These are phyloP conservation scores for Kazachstania taianensis DNA, from an alignment of 805 yeast species.

Conservation along the genomic window DNA sequence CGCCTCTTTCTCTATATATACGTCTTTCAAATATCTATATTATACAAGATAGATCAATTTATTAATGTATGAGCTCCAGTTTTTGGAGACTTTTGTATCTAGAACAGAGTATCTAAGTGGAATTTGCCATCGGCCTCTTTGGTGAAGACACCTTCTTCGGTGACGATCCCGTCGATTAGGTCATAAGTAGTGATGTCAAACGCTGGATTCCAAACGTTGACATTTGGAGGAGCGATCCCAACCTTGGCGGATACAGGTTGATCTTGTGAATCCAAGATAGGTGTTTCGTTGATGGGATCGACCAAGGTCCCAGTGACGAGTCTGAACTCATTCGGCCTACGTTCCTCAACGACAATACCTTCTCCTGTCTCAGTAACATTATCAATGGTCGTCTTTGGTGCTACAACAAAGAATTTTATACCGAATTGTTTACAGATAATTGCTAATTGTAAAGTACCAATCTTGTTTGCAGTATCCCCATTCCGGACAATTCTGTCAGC, in stretches of 20 bases:
- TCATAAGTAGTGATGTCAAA: conserved; percentile 86
- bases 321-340: conserved; percentile 74
- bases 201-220: conserved; percentile 91
- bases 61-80: no score
- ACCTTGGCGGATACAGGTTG: conserved; percentile 40
- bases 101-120: conserved; percentile 28
- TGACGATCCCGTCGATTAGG: conserved; percentile 79
- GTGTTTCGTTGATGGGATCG: conserved; percentile 18
- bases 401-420: conserved; percentile 85
- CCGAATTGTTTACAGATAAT: conserved; percentile 54
- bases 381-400: conserved; percentile 90
- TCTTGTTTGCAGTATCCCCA: conserved; percentile 95
- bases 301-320: conserved; percentile 61
- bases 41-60: no score
- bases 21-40: no score
- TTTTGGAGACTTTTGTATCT: no score
- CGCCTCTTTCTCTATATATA: no score
- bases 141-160: conserved; percentile 56
- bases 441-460: conserved; percentile 88
- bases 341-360: conserved; percentile 74
- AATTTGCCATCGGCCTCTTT: conserved; percentile 46
- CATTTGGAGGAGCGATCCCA: conserved; percentile 75
- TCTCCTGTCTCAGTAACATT: conserved; percentile 54
- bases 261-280: conserved; percentile 18
- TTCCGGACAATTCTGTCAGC: conserved; percentile 89